Base-by-base conservation (phyloP, 805 yeast species). In the Candida corydali region DNA sequence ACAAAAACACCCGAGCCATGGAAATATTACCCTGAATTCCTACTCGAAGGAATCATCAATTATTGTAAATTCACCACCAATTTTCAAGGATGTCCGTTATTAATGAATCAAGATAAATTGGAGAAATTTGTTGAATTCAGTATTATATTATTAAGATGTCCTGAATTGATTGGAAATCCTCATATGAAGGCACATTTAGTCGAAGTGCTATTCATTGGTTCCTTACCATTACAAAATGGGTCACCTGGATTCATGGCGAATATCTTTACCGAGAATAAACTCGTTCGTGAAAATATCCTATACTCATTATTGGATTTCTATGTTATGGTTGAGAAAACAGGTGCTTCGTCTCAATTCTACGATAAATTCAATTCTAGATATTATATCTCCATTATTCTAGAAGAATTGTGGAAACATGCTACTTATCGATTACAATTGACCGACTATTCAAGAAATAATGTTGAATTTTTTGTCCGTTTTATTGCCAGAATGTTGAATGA, bases 401-500 rank as follows among this genome's bases (percentile, higher is more conserved):
- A 87, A 55, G 80, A 80, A 47, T 65, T 93, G 37, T 93, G 97
- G 94, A 74, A 79, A 40, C 76, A 77, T 47, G 81, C 80, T 16
- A 54, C 65, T 20, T 91, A 86, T 60, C 75, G 82, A 41, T 57
- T 62, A 5, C 93, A 86, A 57, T 73, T 93, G 50, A 76, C 75
- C 31, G 59, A 69, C 37, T 89, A 85, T 53, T 76, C 95, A 16
- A 67, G 65, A 20, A 61, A 75, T 32, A 78, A 85, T 47, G 82
- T 82, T 23, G 88, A 85, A 41, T 91, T 93, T 50, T 93, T 93
- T 55, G 83, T 91, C 34, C 73, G 95, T 51, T 88, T 93, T 54
- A 85, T 91, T 40, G 98, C 98, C 1, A 73, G 96, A 57, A 82
- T 93, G 86, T 70, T 93, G 53, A 93, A 93, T 59, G 98, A 93